Percentiles rank a stretch among this genome's conserved stretches.
Evolutionary conservation across 2,329 filamentous ascomycete species (phyloP).

Genomic region (Fusarium pininemorale): DNA sequence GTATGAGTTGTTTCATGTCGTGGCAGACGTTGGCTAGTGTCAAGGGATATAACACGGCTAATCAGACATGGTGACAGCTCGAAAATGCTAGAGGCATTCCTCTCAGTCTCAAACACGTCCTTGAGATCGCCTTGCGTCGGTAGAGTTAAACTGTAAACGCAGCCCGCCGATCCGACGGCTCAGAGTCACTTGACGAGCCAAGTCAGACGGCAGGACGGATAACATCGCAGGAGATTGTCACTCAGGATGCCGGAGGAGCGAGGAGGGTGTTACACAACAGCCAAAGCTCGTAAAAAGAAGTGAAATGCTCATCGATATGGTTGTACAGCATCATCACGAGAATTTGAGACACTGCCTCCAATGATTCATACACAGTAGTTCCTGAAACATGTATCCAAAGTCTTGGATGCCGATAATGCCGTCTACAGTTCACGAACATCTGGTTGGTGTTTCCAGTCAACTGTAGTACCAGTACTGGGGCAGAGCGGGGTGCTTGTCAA

Average conservation of each 20-base stretch:
- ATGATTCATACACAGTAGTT: background rate
- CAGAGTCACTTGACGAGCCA: conserved; percentile 7
- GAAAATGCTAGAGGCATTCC: background rate
- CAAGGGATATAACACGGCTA: background rate
- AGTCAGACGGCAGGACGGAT: background rate
- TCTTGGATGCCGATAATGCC: conserved; percentile 8
- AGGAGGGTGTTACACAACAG: conserved; percentile 13
- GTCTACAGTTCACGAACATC: background rate
- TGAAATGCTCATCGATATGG: background rate
- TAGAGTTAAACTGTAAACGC: background rate
- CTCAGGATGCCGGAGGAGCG: background rate
- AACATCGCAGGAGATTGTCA: conserved; percentile 9
- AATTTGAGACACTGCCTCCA: conserved; percentile 11
- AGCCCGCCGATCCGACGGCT: conserved; percentile 20
- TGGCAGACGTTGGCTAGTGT: conserved; percentile 21
- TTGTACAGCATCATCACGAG: conserved; percentile 25
- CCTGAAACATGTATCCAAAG: conserved; percentile 16
- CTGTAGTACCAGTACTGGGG: background rate
- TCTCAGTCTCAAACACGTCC: conserved; percentile 12
- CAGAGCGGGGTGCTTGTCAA: conserved; percentile 1
- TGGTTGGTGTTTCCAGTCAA: background rate
- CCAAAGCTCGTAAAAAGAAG: conserved; percentile 1
- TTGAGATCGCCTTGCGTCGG: background rate
- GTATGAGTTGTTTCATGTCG: conserved; percentile 26
- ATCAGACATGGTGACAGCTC: background rate